A percentile compares a stretch with the other conserved stretches of the same genome.
Conservation (phyloP, 768 basidiomycete genomes). For the Rhizopogon salebrosus region DNA sequence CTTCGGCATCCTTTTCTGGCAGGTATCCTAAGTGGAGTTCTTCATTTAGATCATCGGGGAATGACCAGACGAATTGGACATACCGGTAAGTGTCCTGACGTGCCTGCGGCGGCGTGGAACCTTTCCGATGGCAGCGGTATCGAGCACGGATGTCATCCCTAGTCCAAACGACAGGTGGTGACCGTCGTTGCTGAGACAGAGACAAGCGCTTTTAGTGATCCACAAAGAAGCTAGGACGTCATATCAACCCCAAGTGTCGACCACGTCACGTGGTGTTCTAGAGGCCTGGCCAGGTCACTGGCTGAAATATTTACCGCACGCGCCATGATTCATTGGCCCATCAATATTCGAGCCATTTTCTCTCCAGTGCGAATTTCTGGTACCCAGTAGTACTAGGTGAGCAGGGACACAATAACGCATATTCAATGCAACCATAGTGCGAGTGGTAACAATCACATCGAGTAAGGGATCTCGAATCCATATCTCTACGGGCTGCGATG, state of each 20-base stretch:
- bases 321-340: no score
- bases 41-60: neutral
- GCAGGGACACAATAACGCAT: no score
- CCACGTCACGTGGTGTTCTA: no score
- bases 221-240: neutral
- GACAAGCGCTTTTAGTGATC: neutral
- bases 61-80: constrained; percentile 1
- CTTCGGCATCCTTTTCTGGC: constrained; percentile 69
- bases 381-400: no score
- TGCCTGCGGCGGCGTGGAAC: constrained; percentile 51
- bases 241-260: neutral
- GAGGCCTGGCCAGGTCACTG: no score
- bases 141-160: constrained; percentile 60
- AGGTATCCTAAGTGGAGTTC: constrained; percentile 57
- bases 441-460: no score
- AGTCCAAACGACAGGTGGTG: neutral
- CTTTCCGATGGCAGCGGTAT: constrained; percentile 60
- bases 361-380: no score
- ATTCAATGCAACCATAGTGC: no score
- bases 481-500: no score
- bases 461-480: no score
- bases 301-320: no score
- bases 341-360: no score
- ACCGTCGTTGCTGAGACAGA: neutral
- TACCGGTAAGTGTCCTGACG: constrained; percentile 65